phyloP scores from a whole-genome alignment of 805 yeast genomes.

The Wickerhamomyces queroliae region DNA sequence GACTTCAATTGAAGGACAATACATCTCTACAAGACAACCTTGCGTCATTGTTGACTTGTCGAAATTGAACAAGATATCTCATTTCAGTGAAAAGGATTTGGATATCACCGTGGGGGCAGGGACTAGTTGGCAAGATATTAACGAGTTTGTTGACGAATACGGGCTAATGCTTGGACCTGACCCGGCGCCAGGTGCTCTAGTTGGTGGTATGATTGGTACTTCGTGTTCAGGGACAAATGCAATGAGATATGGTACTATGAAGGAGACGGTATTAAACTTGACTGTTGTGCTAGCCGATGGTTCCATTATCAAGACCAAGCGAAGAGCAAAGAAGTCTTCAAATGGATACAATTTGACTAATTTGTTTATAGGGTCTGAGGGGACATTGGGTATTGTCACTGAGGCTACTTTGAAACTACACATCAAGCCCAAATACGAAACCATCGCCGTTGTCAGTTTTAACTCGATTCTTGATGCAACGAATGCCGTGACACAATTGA shows the following conservation, averaged over 20 bases:
- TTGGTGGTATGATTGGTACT: conserved; percentile 74
- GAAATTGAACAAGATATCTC: conserved; percentile 51
- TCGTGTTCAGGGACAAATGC: conserved; percentile 82
- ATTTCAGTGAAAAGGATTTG: conserved; percentile 55
- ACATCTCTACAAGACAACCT: conserved; percentile 54
- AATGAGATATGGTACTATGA: conserved; percentile 71
- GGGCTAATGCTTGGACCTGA: conserved; percentile 68
- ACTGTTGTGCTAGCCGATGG: conserved; percentile 81
- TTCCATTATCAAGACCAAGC: conserved; percentile 62
- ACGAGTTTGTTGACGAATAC: conserved; percentile 39
- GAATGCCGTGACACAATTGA: conserved; percentile 53
- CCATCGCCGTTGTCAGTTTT: conserved; percentile 65
- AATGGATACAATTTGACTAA: conserved; percentile 77
- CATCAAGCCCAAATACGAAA: conserved; percentile 55
- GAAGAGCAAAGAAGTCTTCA: conserved; percentile 67
- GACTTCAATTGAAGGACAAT: conserved; percentile 64
- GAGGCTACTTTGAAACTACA: conserved; percentile 71
- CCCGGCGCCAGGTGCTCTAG: conserved; percentile 74
- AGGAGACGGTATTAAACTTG: conserved; percentile 59
- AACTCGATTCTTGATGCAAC: conserved; percentile 68
- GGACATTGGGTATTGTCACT: conserved; percentile 72
- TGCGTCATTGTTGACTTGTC: conserved; percentile 57
- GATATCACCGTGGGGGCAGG: conserved; percentile 75
- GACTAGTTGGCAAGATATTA: conserved; percentile 70
- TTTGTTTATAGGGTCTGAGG: conserved; percentile 72